Base-by-base conservation (phyloP, 2,329 filamentous ascomycete species). In the Nigrospora oryzae region DNA sequence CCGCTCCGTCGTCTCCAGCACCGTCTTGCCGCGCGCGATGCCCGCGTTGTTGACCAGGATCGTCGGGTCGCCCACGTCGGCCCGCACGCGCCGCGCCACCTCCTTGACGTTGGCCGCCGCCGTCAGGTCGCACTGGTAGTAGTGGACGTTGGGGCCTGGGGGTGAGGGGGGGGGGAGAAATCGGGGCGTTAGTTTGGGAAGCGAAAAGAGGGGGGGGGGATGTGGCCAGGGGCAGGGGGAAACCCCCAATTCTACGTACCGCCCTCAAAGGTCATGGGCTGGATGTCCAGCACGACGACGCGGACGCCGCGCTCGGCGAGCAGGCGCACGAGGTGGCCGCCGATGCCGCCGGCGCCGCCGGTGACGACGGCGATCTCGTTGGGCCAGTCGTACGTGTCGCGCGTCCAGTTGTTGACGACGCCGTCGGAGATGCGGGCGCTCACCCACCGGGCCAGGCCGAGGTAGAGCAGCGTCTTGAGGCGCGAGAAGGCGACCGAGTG, bases 341-440 rank as follows among this genome's bases (percentile, higher is more conserved):
- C 86, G 55, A 91, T 89, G 0, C 86, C 86, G 45, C 79, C 78
- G 36, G 82, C 80, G 8, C 86, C 86, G 8, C 87, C 86, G 0
- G 86, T 90, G 16, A 90, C 73, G 37, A 89, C 68, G 3, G 86
- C 81, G 42, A 89, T 72, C 65, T 89, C 85, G 42, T 72, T 74
- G 17, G 70, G 65, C 83, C 84, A 89, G 58, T 80, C 72, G 63
- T 83, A 84, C 36, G 58, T 63, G 54, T 79, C 77, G 11, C 53
- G 58, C 2, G 58, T 66, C 68, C 71, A 78, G 57, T 73, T 74
- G 57, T 75, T 71, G 45, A 69, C 51, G 2, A 65, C 66, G 2
- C 71, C 65, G 2, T 65, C 62, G 53, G 77, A 79, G 12, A 81
- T 61, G 59, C 70, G 77, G 13, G 58, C 59, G 55, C 72, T 79